Evolutionary conservation across 2,329 filamentous ascomycete species (phyloP).

Genomic region (Colletotrichum spaethianum): DNA sequence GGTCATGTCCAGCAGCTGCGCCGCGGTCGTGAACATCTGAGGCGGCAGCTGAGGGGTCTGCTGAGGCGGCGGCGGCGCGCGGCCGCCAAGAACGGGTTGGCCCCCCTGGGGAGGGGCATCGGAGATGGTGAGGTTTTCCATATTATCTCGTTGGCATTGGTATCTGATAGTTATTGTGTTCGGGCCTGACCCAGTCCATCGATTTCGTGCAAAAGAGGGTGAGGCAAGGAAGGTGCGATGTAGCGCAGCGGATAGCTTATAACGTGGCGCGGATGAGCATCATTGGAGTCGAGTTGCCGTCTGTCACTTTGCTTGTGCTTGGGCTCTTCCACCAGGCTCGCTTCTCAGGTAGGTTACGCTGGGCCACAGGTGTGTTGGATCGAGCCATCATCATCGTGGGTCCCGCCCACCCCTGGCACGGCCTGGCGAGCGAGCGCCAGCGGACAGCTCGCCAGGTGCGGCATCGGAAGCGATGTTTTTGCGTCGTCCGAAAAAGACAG

Average conservation of each 20-base stretch:
- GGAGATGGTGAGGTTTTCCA: slow-evolving; percentile 69
- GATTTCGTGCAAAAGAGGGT: slow-evolving; percentile 20
- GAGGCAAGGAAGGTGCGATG: slow-evolving; percentile 4
- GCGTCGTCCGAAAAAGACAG: slow-evolving; percentile 2
- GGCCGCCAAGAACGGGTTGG: slow-evolving; percentile 48
- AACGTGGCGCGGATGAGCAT: slow-evolving; percentile 13
- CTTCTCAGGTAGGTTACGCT: neutral
- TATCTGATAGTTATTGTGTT: slow-evolving; percentile 38
- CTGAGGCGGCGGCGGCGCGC: slow-evolving; percentile 58
- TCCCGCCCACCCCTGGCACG: slow-evolving; percentile 13
- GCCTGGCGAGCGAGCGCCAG: slow-evolving; percentile 5
- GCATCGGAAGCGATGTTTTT: slow-evolving; percentile 25
- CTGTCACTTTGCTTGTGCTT: neutral
- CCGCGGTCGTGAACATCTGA: slow-evolving; percentile 98
- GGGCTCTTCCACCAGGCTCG: neutral
- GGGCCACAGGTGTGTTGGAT: slow-evolving; percentile 12
- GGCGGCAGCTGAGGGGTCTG: slow-evolving; percentile 76
- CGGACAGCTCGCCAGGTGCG: slow-evolving; percentile 1
- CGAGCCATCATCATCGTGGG: slow-evolving; percentile 38
- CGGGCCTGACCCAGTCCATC: slow-evolving; percentile 39
- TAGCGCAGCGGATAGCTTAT: slow-evolving; percentile 22
- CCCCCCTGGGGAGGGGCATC: slow-evolving; percentile 61
- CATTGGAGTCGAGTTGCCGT: slow-evolving; percentile 9
- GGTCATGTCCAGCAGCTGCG: slow-evolving; percentile 94
- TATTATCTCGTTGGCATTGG: slow-evolving; percentile 48